These are phyloP conservation scores for Fusarium sp. DNA, from an alignment of 2,329 filamentous ascomycete species.

Conservation along the genomic window DNA sequence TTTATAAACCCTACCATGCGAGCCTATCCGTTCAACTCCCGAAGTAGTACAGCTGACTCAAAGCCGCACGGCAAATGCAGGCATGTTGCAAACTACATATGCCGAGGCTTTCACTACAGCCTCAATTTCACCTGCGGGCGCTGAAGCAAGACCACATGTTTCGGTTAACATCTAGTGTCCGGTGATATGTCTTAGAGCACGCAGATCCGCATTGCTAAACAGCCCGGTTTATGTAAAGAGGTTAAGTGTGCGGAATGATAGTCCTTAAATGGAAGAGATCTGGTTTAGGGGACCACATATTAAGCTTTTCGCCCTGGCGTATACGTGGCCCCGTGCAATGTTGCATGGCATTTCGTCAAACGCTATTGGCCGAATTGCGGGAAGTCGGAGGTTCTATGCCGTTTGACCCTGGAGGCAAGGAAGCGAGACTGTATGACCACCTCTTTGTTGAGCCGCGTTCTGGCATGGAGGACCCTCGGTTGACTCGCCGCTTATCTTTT, in stretches of 20 bases:
- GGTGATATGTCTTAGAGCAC: not conserved
- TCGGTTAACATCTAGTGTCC: not conserved
- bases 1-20: not conserved
- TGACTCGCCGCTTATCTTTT: not conserved
- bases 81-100: accelerated
- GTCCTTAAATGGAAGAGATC: not conserved
- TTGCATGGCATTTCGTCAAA: not conserved
- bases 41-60: not conserved
- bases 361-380: not conserved
- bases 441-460: not conserved
- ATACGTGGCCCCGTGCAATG: not conserved
- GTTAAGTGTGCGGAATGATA: not conserved
- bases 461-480: not conserved
- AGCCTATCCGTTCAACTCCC: not conserved
- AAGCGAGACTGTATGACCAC: not conserved
- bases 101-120: not conserved
- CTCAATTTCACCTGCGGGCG: not conserved
- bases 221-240: not conserved
- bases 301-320: not conserved
- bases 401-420: not conserved
- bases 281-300: not conserved
- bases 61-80: not conserved
- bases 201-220: not conserved
- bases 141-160: not conserved
- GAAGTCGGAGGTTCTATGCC: not conserved